phyloP scores from a whole-genome alignment of 1,284 basidiomycete genomes.

The Apiotrichum domesticum region DNA sequence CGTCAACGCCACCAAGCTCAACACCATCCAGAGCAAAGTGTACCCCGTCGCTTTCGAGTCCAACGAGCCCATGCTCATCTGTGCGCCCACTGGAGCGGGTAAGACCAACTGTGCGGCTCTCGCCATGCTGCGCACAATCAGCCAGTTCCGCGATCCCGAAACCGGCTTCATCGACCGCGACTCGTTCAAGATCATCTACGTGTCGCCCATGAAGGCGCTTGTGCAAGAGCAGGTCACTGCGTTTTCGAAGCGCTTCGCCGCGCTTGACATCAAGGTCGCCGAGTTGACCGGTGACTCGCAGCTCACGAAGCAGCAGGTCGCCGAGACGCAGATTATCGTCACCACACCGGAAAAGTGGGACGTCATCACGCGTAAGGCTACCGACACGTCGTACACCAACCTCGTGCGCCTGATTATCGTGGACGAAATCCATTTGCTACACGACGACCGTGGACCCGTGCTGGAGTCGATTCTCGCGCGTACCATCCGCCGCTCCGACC shows the following conservation, averaged over 20 bases:
- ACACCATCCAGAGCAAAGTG: slow-evolving; percentile 88
- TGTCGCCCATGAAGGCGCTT: slow-evolving; percentile 98
- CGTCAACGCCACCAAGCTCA: slow-evolving; percentile 54
- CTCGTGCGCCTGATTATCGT: slow-evolving; percentile 95
- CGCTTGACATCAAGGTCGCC: slow-evolving; percentile 81
- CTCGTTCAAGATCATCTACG: slow-evolving; percentile 94
- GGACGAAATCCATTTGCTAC: slow-evolving; percentile 95
- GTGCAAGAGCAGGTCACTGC: slow-evolving; percentile 97
- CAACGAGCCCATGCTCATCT: slow-evolving; percentile 90
- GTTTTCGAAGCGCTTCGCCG: slow-evolving; percentile 73
- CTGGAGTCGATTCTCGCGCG: slow-evolving; percentile 87
- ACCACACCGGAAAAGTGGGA: slow-evolving; percentile 99
- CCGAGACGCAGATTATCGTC: slow-evolving; percentile 97
- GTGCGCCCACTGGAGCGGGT: slow-evolving; percentile 97
- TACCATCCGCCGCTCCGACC: slow-evolving; percentile 91
- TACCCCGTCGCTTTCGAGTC: slow-evolving; percentile 90
- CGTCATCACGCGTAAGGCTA: slow-evolving; percentile 96
- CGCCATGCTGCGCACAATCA: slow-evolving; percentile 79
- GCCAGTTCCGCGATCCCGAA: slow-evolving; percentile 73
- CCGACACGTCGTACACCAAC: slow-evolving; percentile 95
- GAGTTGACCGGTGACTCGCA: slow-evolving; percentile 97
- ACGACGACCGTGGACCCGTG: slow-evolving; percentile 97
- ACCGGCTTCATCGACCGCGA: slow-evolving; percentile 83
- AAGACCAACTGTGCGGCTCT: slow-evolving; percentile 99
- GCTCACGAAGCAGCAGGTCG: slow-evolving; percentile 96